A percentile compares a stretch with the other conserved stretches of the same genome.
phyloP scores from a whole-genome alignment of 1,284 basidiomycete species.

The Flammula alnicola region DNA sequence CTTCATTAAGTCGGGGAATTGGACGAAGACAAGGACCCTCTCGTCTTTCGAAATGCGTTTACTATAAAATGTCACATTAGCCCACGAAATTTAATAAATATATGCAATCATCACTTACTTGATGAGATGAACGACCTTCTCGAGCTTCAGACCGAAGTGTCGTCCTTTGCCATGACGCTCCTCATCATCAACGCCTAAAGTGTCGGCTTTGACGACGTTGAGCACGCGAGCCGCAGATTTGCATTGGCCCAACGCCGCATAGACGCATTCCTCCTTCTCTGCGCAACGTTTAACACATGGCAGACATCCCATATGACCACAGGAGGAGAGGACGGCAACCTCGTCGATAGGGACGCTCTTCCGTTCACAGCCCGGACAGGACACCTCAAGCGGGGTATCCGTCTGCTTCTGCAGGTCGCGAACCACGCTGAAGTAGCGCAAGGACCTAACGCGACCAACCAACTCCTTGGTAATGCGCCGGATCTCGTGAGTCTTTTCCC shows the following conservation, averaged over 20 bases:
- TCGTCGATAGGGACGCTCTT: constrained; percentile 65
- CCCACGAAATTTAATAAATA: background rate
- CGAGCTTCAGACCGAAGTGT: constrained; percentile 89
- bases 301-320: constrained; percentile 86
- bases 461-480: constrained; percentile 86
- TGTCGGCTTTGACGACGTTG: constrained; percentile 84
- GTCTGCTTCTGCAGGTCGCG: constrained; percentile 84
- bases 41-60: constrained; percentile 74
- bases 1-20: constrained; percentile 91
- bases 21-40: constrained; percentile 89
- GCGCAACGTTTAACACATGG: constrained; percentile 75
- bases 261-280: constrained; percentile 82
- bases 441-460: constrained; percentile 84
- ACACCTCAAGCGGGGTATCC: constrained; percentile 57
- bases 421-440: constrained; percentile 90
- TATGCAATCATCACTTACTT: constrained; percentile 51
- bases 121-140: constrained; percentile 83
- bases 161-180: constrained; percentile 72
- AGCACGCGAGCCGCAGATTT: constrained; percentile 72
- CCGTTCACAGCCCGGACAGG: constrained; percentile 65
- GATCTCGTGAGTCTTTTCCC: constrained; percentile 86
- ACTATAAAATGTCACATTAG: constrained; percentile 42
- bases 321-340: constrained; percentile 86
- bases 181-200: constrained; percentile 84
- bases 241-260: constrained; percentile 69